phyloP scores from a whole-genome alignment of 2,329 filamentous ascomycete species.

The Raffaelea deltoideospora region DNA sequence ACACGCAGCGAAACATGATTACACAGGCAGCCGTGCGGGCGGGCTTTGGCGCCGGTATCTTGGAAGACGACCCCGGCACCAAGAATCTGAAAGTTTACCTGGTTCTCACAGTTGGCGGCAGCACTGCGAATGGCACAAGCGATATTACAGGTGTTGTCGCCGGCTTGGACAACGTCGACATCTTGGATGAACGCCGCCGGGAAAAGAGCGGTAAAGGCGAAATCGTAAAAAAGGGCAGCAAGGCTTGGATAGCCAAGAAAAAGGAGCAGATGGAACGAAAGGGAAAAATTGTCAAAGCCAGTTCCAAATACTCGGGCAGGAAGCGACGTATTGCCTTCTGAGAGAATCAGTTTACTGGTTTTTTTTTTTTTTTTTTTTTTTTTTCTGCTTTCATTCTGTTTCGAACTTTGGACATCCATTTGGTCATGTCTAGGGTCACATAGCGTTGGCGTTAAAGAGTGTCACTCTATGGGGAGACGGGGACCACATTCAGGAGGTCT shows the following conservation, averaged over 20 bases:
- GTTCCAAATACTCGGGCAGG: slow-evolving; percentile 84
- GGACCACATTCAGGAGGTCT: not conserved
- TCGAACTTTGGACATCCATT: too few species aligned
- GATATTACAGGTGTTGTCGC: slow-evolving; percentile 86
- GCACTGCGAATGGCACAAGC: slow-evolving; percentile 29
- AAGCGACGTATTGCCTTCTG: slow-evolving; percentile 70
- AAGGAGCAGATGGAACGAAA: slow-evolving; percentile 91
- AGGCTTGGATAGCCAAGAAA: slow-evolving; percentile 70
- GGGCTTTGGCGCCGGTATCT: slow-evolving; percentile 83
- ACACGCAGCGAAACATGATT: slow-evolving; percentile 83
- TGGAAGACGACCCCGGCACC: slow-evolving; percentile 91
- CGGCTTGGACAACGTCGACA: slow-evolving; percentile 77
- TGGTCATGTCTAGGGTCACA: too few species aligned
- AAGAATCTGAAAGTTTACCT: slow-evolving; percentile 97
- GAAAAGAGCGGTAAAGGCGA: slow-evolving; percentile 30
- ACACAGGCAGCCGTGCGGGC: slow-evolving; percentile 79
- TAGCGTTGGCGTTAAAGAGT: too few species aligned
- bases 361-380: not conserved
- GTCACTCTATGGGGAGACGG: not conserved
- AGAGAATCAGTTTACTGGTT: not conserved
- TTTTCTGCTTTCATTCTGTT: not conserved
- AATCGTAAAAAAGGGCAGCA: slow-evolving; percentile 63
- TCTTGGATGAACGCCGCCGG: slow-evolving; percentile 52
- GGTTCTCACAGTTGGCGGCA: slow-evolving; percentile 73
- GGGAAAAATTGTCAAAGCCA: slow-evolving; percentile 85